Conservation (phyloP, 306 rosid genomes). For the Begonia loranthoides region DNA sequence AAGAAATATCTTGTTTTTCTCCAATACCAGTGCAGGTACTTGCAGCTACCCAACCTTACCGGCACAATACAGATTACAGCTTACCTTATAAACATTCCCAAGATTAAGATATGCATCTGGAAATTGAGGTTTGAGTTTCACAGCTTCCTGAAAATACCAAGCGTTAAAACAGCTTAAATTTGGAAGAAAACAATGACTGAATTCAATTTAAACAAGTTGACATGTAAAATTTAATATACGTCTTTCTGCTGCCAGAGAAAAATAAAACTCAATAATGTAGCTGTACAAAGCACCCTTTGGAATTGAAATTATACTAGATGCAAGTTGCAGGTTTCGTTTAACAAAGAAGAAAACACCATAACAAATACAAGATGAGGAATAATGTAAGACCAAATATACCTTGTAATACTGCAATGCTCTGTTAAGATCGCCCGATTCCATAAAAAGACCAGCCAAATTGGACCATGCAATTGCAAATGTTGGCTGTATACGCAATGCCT, state of each 20-base stretch:
- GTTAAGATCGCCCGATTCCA: constrained; percentile 97
- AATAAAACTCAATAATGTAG: no score
- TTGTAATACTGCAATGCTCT: constrained; percentile 94
- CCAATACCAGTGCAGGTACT: constrained; percentile 25
- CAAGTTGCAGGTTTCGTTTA: no score
- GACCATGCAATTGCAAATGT: constrained; percentile 98
- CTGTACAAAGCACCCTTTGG: no score
- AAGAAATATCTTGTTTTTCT: constrained; percentile 32
- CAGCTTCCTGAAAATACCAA: constrained; percentile 63
- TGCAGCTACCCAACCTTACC: constrained; percentile 33
- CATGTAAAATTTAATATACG: no score
- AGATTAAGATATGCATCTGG: constrained; percentile 99
- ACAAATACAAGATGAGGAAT: no score
- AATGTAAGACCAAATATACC: constrained; percentile 19
- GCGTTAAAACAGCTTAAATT: no score
- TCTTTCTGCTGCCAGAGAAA: no score
- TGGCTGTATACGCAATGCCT: constrained; percentile 93
- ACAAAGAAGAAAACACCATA: no score
- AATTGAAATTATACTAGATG: no score
- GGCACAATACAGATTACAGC: constrained; percentile 29
- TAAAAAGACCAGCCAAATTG: constrained; percentile 96
- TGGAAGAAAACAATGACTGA: background rate
- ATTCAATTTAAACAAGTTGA: no score
- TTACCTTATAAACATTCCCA: constrained; percentile 98
- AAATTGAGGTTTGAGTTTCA: constrained; percentile 90